Conservation (phyloP, 1,284 basidiomycete species). For the Leccinum idahoense region DNA sequence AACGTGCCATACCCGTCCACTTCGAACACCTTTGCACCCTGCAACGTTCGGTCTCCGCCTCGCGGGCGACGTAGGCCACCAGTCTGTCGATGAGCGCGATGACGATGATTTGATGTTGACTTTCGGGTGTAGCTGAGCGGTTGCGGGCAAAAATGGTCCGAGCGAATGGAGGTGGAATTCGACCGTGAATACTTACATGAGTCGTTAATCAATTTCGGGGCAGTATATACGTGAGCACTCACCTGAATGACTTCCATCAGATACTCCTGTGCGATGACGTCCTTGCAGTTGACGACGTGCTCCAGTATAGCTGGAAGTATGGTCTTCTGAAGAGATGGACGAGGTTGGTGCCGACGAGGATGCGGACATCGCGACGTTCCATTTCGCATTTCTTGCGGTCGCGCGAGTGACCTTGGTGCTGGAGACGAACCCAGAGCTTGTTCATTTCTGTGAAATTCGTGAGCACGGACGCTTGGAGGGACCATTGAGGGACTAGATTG, state of each 20-base stretch:
- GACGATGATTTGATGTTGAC: too few species aligned
- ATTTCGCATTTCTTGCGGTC: too few species aligned
- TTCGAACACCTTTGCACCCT: slow-evolving; percentile 50
- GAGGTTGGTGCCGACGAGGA: slow-evolving; percentile 93
- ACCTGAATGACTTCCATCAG: slow-evolving; percentile 97
- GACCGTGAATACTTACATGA: too few species aligned
- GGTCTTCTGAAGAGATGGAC: slow-evolving; percentile 75
- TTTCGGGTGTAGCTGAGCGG: too few species aligned
- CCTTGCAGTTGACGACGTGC: slow-evolving; percentile 94
- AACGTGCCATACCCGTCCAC: slow-evolving; percentile 92
- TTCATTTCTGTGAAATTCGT: slow-evolving; percentile 99
- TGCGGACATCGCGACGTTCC: slow-evolving; percentile 53
- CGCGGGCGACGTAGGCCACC: too few species aligned
- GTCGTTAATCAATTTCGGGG: too few species aligned
- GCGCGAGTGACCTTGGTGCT: too few species aligned
- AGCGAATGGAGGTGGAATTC: too few species aligned
- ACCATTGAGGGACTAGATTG: slow-evolving; percentile 69
- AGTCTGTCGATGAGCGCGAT: too few species aligned
- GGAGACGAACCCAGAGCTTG: slow-evolving; percentile 31
- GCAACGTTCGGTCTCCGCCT: too few species aligned
- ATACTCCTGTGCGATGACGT: slow-evolving; percentile 96
- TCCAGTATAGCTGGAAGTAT: slow-evolving; percentile 90
- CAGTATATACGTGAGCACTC: too few species aligned
- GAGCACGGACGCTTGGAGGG: slow-evolving; percentile 86
- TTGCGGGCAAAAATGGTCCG: too few species aligned